Evolutionary conservation across 2,329 filamentous ascomycete genomes (phyloP), one percentile per base, ranked within the genome.

Genomic region (Botrytis squamosa): DNA sequence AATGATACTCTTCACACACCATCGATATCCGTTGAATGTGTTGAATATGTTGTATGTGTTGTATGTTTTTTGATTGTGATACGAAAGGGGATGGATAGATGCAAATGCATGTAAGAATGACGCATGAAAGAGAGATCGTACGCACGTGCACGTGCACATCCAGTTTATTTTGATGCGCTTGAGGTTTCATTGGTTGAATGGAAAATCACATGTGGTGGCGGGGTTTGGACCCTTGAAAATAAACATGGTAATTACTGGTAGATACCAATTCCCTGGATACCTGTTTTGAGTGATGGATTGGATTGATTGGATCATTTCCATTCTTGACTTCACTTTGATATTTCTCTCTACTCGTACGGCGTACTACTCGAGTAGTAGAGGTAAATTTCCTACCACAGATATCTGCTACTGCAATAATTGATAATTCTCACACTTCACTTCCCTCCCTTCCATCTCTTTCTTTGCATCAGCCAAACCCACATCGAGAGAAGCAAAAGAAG

Each of bases 41-140:
- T 40, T 25, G 12, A 16, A 14, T 2, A 10, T 42, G 38, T 20
- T 42, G 25, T 25, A 42, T n/a, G 14, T 9, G 33, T 33, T 33
- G 33, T 33, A 33, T 33, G 33, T 33, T 33, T 40, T 7, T 25
- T 12, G 36, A 40, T 38, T 60, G 10, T 63, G 60, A n/a, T 40
- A 64, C 16, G 4, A 29, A 44, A 40, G 1, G 25, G 57, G 29
- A 40, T 40, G 36, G 4, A 18, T 29, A 9, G 16, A 63, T 42
- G 60, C 18, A 38, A 62, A 62, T 62, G 60, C 60, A 64, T 42
- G 62, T 44, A 38, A 29, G 38, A 64, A 64, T 64, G 38, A 63
- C 36, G 60, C 60, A 63, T 42, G 60, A 63, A 18, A 16, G 60
- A 63, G 60, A 55, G 49, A 55, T 55, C 49, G 12, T 4, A 25